These are phyloP conservation scores for Ceratocystis papillata DNA, from an alignment of 2,329 filamentous ascomycete genomes.

Conservation along the genomic window DNA sequence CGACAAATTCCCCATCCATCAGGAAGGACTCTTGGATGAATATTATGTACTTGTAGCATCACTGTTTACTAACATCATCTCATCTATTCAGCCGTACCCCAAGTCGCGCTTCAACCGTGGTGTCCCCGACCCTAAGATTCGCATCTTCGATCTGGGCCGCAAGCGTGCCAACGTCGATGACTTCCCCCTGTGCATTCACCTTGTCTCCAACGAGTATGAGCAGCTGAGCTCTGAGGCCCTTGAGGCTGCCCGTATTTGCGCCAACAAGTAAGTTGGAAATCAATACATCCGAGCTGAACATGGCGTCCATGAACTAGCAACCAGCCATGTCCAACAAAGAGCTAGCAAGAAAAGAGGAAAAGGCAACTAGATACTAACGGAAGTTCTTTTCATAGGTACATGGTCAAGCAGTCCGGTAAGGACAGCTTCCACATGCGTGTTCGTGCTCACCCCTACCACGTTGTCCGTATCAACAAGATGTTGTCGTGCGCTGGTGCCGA, in stretches of 20 bases:
- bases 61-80: conserved; percentile 25
- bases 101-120: conserved; percentile 99
- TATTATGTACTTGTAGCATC: background rate
- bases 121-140: conserved; percentile 76
- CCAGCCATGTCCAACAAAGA: background rate
- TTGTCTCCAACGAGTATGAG: conserved; percentile 99
- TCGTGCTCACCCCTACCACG: conserved; percentile 97
- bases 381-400: conserved; percentile 38
- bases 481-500: conserved; percentile 99
- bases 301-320: background rate
- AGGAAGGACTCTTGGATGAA: background rate
- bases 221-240: conserved; percentile 99
- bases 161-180: conserved; percentile 99
- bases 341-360: background rate
- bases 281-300: background rate
- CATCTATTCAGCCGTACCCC: conserved; percentile 64
- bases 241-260: conserved; percentile 98
- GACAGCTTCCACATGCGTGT: conserved; percentile 64
- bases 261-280: conserved; percentile 63
- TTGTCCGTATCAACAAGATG: conserved; percentile 99
- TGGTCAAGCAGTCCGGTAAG: conserved; percentile 62
- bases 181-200: conserved; percentile 97
- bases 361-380: background rate
- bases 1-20: background rate
- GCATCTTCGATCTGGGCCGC: conserved; percentile 97